A percentile compares a stretch with the other conserved stretches of the same genome.
phyloP scores from a whole-genome alignment of 805 yeast species.

The Myxozyma nipponensis region DNA sequence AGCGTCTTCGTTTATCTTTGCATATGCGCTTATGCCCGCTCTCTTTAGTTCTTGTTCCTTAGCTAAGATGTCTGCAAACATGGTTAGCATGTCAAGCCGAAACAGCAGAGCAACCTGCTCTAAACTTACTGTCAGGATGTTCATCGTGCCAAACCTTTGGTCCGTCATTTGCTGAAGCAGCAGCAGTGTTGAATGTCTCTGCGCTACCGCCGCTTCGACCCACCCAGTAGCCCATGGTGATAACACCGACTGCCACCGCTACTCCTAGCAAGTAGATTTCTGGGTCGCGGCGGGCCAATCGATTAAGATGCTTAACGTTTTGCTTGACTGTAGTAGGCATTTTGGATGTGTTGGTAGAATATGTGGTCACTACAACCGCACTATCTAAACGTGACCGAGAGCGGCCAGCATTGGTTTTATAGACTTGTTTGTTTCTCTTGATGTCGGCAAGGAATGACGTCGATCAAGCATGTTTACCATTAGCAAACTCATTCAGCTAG shows the following conservation, averaged over 20 bases:
- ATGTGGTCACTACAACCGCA: too few species aligned
- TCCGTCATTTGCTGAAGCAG: neutral
- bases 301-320: constrained; percentile 7
- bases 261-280: constrained; percentile 18
- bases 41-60: neutral
- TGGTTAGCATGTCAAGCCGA: neutral
- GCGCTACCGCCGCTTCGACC: constrained; percentile 16
- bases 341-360: neutral
- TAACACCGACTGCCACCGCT: constrained; percentile 8
- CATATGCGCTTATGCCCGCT: too few species aligned
- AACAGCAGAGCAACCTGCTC: neutral
- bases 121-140: neutral
- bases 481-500: too few species aligned
- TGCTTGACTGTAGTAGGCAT: neutral
- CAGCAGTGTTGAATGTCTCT: constrained; percentile 1
- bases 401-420: too few species aligned
- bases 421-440: too few species aligned
- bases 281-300: constrained; percentile 22
- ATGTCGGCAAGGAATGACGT: too few species aligned
- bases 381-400: too few species aligned
- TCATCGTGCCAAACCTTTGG: neutral
- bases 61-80: too few species aligned
- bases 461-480: too few species aligned
- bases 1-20: too few species aligned
- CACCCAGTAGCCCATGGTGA: constrained; percentile 20